Percentiles rank a stretch among this genome's conserved stretches.
phyloP scores from a whole-genome alignment of 805 yeast species.

The Wickerhamiella vanderwaltii region DNA sequence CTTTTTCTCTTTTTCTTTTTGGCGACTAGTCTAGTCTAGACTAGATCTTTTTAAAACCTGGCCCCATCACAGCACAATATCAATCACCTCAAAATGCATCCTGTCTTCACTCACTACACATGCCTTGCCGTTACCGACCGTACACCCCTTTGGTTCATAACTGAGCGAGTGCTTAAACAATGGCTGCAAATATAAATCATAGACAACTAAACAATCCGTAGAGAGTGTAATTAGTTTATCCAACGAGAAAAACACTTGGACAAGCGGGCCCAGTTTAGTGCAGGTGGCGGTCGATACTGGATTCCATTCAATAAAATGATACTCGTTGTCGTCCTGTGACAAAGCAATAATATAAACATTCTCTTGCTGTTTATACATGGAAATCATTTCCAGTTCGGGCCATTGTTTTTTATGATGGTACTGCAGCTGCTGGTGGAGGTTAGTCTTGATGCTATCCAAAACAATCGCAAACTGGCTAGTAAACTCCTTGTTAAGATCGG shows the following conservation, averaged over 20 bases:
- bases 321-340: background rate
- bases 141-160: background rate
- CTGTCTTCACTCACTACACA: constrained; percentile 3
- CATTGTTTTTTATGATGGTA: background rate
- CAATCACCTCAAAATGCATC: constrained; percentile 4
- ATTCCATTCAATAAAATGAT: background rate
- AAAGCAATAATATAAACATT: background rate
- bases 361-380: background rate
- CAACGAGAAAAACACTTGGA: background rate
- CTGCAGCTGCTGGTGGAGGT: constrained; percentile 1
- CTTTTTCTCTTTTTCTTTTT: background rate
- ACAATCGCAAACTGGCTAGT: background rate
- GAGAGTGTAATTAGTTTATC: background rate
- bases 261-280: background rate
- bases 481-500: background rate
- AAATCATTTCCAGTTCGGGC: background rate
- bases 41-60: background rate
- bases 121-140: background rate
- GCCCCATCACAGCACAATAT: background rate
- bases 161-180: background rate
- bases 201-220: background rate
- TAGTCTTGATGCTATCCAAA: background rate
- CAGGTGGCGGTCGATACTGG: background rate
- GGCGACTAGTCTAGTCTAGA: background rate
- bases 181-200: background rate